Evolutionary conservation across 768 basidiomycete genomes (phyloP).

Genomic region (Leucocoprinus birnbaumii): DNA sequence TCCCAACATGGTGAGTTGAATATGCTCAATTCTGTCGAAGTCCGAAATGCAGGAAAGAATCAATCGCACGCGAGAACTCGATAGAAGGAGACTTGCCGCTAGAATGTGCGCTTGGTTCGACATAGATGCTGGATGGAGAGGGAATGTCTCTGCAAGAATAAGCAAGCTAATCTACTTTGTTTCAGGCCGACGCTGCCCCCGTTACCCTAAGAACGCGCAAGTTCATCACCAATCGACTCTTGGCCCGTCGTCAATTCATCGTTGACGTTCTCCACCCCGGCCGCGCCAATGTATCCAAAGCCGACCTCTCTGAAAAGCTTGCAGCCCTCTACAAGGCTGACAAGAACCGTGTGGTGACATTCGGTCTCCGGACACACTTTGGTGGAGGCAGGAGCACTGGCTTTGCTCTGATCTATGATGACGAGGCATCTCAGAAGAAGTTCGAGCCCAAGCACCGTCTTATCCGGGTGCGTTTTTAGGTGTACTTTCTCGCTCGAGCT

Average conservation of each 20-base stretch:
- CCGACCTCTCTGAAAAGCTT: constrained; percentile 90
- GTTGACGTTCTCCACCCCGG: constrained; percentile 95
- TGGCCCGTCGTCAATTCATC: constrained; percentile 94
- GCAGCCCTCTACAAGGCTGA: constrained; percentile 91
- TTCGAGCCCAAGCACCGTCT: constrained; percentile 97
- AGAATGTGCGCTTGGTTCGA: background rate
- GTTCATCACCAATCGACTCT: constrained; percentile 98
- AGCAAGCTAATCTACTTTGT: constrained; percentile 13
- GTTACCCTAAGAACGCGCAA: constrained; percentile 98
- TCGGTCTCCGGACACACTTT: constrained; percentile 93
- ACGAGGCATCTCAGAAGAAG: constrained; percentile 91
- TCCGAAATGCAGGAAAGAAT: no score
- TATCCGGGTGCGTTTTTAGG: constrained; percentile 70
- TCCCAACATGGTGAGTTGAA: constrained; percentile 33
- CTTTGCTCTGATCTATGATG: constrained; percentile 97
- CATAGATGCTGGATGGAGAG: background rate
- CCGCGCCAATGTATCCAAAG: constrained; percentile 89
- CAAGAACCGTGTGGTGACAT: constrained; percentile 86
- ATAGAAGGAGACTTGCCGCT: no score
- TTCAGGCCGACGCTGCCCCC: constrained; percentile 76
- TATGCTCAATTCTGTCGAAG: background rate
- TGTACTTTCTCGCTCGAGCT: background rate
- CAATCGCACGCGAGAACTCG: no score
- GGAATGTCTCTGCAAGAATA: background rate
- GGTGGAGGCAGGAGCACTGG: constrained; percentile 98